phyloP scores from a whole-genome alignment of 805 yeast genomes.

The Jamesozyma spencerorum region DNA sequence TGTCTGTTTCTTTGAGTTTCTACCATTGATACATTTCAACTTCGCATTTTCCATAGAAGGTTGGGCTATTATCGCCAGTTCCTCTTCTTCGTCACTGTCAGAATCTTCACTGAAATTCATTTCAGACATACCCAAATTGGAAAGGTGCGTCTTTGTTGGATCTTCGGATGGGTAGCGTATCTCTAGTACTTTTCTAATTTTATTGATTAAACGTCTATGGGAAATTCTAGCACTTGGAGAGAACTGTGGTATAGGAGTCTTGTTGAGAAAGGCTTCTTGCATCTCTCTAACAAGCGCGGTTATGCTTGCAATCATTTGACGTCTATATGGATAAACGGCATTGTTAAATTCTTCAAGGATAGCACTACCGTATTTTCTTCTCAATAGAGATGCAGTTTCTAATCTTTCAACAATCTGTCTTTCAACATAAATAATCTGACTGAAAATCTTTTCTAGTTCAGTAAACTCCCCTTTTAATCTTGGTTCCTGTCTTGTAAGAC shows the following conservation, averaged over 20 bases:
- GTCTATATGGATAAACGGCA: conserved; percentile 35
- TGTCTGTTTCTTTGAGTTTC: conserved; percentile 6
- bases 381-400: conserved; percentile 36
- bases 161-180: conserved; percentile 14
- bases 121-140: background rate
- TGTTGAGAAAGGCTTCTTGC: conserved; percentile 36
- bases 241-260: conserved; percentile 42
- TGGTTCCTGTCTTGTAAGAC: conserved; percentile 38
- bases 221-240: conserved; percentile 42
- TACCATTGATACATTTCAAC: background rate
- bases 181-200: conserved; percentile 33
- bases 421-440: conserved; percentile 38
- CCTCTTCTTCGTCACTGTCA: conserved; percentile 17
- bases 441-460: conserved; percentile 33
- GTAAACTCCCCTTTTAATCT: conserved; percentile 39
- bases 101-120: conserved; percentile 6
- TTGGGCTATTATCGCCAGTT: background rate
- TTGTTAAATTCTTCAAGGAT: conserved; percentile 36
- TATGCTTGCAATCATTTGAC: conserved; percentile 37
- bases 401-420: conserved; percentile 40
- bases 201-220: conserved; percentile 37
- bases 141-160: background rate
- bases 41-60: background rate
- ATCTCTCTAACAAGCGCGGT: conserved; percentile 34
- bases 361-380: conserved; percentile 39